phyloP scores from a whole-genome alignment of 2,329 filamentous ascomycete genomes.

The Colletotrichum gigasporum region DNA sequence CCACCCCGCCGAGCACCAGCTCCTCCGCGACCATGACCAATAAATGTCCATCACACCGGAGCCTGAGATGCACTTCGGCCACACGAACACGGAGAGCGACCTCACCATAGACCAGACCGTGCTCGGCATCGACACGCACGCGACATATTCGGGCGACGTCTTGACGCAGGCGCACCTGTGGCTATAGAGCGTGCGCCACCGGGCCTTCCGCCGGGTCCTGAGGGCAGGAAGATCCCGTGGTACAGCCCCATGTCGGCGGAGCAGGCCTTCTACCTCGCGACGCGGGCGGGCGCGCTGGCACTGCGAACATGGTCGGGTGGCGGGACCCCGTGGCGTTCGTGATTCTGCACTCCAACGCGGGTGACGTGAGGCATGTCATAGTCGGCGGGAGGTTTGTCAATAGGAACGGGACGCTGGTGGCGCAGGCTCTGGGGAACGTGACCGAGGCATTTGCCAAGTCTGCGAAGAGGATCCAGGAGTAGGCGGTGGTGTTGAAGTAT shows the following conservation, averaged over 20 bases:
- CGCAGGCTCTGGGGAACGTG: too few species aligned
- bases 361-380: constrained; percentile 60
- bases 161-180: constrained; percentile 62
- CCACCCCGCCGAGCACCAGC: constrained; percentile 44
- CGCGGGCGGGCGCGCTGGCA: constrained; percentile 59
- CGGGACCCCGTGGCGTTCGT: constrained; percentile 63
- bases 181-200: constrained; percentile 54
- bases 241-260: constrained; percentile 60
- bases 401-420: constrained; percentile 48
- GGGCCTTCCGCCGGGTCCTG: constrained; percentile 47
- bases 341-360: constrained; percentile 61
- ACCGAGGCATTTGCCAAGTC: too few species aligned
- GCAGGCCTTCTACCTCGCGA: constrained; percentile 66
- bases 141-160: constrained; percentile 59
- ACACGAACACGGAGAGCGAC: constrained; percentile 52
- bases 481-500: too few species aligned
- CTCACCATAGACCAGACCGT: constrained; percentile 58
- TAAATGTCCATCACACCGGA: constrained; percentile 66
- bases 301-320: constrained; percentile 62
- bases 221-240: constrained; percentile 50
- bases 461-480: too few species aligned
- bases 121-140: constrained; percentile 64
- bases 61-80: constrained; percentile 66
- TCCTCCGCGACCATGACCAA: constrained; percentile 58
- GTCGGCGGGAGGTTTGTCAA: constrained; percentile 60